Percentiles rank a stretch among this genome's conserved stretches.
Conservation (phyloP, 2,329 filamentous ascomycete species). For the Phialophora macrospora region DNA sequence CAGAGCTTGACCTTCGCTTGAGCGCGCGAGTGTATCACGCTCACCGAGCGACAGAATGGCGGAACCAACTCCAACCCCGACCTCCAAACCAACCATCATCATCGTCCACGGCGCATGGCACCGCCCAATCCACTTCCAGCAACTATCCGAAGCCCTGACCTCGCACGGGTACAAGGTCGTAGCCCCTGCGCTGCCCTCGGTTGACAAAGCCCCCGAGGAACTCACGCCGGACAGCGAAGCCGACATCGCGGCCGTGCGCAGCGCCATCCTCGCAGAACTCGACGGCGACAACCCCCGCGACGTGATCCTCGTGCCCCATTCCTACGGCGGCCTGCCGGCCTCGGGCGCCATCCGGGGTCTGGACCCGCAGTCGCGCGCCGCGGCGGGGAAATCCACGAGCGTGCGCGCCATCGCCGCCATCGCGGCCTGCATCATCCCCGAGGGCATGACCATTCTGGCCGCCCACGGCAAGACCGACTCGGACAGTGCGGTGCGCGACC, state of each 20-base stretch:
- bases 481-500: no score
- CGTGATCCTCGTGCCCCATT: conserved; percentile 35
- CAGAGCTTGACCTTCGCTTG: background rate
- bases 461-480: background rate
- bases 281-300: conserved; percentile 23
- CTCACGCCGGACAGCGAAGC: conserved; percentile 26
- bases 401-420: conserved; percentile 26
- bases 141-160: conserved; percentile 42
- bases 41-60: background rate
- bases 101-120: conserved; percentile 49
- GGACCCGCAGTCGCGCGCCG: conserved; percentile 12
- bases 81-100: conserved; percentile 45
- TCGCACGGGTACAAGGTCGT: conserved; percentile 41
- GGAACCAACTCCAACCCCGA: background rate
- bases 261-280: conserved; percentile 27
- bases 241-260: conserved; percentile 27
- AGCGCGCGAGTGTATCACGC: background rate
- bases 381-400: conserved; percentile 4
- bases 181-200: conserved; percentile 38
- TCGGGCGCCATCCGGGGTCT: conserved; percentile 32
- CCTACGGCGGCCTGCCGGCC: conserved; percentile 35
- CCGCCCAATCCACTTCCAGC: conserved; percentile 40
- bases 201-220: conserved; percentile 40
- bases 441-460: conserved; percentile 12
- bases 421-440: conserved; percentile 16